These are phyloP conservation scores for Casuarina cunninghamiana DNA, from an alignment of 306 rosid genomes.

Conservation along the genomic window DNA sequence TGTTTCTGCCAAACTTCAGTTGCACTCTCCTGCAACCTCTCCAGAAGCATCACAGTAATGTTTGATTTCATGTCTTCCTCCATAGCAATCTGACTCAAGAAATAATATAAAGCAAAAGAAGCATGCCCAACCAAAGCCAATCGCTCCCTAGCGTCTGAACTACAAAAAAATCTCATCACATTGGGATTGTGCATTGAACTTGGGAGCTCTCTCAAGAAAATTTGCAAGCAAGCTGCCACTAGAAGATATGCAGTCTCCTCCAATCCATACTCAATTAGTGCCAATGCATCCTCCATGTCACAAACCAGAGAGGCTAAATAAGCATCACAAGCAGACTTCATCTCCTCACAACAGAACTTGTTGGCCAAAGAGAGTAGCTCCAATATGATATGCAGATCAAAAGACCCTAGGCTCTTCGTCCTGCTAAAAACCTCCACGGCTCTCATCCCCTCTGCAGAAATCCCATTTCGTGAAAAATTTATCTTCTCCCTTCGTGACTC, in stretches of 20 bases:
- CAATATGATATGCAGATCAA: slow-evolving; percentile 49
- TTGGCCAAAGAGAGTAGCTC: slow-evolving; percentile 67
- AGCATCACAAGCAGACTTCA: slow-evolving; percentile 70
- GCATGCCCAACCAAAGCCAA: slow-evolving; percentile 56
- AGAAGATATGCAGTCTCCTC: slow-evolving; percentile 73
- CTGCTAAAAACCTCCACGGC: slow-evolving; percentile 76
- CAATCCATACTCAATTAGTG: slow-evolving; percentile 70
- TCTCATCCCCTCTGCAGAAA: slow-evolving; percentile 63
- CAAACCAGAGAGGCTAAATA: slow-evolving; percentile 66
- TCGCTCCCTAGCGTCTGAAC: slow-evolving; percentile 70
- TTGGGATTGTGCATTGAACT: slow-evolving; percentile 45
- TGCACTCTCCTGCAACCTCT: slow-evolving; percentile 77
- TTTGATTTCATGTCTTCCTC: slow-evolving; percentile 87
- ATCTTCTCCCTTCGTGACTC: slow-evolving; percentile 71
- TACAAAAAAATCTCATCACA: slow-evolving; percentile 59
- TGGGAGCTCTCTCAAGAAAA: slow-evolving; percentile 79
- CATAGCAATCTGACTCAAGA: slow-evolving; percentile 74
- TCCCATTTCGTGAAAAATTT: slow-evolving; percentile 60
- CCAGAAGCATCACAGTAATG: slow-evolving; percentile 77
- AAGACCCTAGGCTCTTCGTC: slow-evolving; percentile 47
- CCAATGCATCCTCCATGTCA: slow-evolving; percentile 60
- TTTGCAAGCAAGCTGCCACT: slow-evolving; percentile 89
- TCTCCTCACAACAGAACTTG: slow-evolving; percentile 79
- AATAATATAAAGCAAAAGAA: slow-evolving; percentile 72
- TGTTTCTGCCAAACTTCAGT: slow-evolving; percentile 72